phyloP scores from a whole-genome alignment of 306 rosid genomes.

The Myrica gale region DNA sequence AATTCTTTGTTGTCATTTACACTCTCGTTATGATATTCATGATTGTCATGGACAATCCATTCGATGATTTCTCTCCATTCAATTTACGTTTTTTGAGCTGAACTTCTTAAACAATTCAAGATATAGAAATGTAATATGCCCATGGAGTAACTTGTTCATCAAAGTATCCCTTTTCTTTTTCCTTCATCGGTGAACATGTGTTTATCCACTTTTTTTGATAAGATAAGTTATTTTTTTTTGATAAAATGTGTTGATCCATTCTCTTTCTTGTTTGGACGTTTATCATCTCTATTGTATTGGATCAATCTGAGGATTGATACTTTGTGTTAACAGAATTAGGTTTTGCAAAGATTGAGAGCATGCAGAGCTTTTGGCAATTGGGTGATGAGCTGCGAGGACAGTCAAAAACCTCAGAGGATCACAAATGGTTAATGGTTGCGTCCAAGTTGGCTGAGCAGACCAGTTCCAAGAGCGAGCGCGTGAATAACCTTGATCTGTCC shows the following conservation, averaged over 20 bases:
- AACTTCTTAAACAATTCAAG: background rate
- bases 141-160: background rate
- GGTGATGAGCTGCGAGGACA: slow-evolving; percentile 98
- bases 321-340: slow-evolving; percentile 29
- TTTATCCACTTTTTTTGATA: background rate
- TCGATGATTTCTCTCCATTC: background rate
- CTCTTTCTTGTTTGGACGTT: background rate
- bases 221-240: too few species aligned
- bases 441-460: slow-evolving; percentile 97
- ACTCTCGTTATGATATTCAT: background rate
- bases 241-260: too few species aligned
- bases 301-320: slow-evolving; percentile 6
- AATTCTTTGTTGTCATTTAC: background rate
- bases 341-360: slow-evolving; percentile 65
- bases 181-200: background rate
- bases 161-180: background rate
- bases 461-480: slow-evolving; percentile 78
- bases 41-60: background rate
- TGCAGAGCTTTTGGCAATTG: slow-evolving; percentile 90
- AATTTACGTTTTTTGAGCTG: background rate
- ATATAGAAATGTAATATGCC: background rate
- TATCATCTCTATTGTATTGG: background rate
- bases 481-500: slow-evolving; percentile 88
- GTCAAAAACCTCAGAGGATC: slow-evolving; percentile 85
- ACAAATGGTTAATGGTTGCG: slow-evolving; percentile 88